These are phyloP conservation scores for Coemansia sp. DNA, from an alignment of 192 early-diverging fungal species.

Conservation along the genomic window DNA sequence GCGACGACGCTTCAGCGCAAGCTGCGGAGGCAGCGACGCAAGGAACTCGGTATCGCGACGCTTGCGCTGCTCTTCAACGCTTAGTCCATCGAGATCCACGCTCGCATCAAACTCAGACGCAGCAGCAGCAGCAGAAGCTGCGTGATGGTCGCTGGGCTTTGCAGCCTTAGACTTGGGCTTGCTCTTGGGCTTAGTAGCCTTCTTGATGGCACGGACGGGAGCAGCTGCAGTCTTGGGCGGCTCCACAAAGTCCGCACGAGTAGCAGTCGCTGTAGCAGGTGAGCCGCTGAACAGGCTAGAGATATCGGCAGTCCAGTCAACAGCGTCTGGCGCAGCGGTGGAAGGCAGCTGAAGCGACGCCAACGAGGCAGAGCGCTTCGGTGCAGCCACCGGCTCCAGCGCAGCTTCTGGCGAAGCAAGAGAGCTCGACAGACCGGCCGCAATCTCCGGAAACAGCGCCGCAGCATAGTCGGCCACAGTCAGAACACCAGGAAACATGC, in stretches of 20 bases:
- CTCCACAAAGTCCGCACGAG: not conserved
- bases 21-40: constrained; percentile 55
- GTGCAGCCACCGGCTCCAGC: not conserved
- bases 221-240: not conserved
- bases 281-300: constrained; percentile 28
- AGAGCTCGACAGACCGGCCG: constrained; percentile 20
- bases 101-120: not conserved
- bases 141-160: not conserved
- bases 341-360: constrained; percentile 22
- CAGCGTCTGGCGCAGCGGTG: not conserved
- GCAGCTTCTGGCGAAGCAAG: constrained; percentile 15
- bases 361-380: constrained; percentile 21
- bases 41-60: constrained; percentile 56
- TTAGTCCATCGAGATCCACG: not conserved
- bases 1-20: constrained; percentile 56
- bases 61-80: constrained; percentile 45
- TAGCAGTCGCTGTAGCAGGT: not conserved
- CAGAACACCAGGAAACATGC: constrained; percentile 14
- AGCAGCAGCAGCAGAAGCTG: not conserved
- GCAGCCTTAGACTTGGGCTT: not conserved
- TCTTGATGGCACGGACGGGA: not conserved
- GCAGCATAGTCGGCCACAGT: constrained; percentile 49
- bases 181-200: not conserved
- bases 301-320: constrained; percentile 23
- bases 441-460: constrained; percentile 45